Base-by-base conservation (phyloP, 2,329 filamentous ascomycete species). In the Daldinia sp. region DNA sequence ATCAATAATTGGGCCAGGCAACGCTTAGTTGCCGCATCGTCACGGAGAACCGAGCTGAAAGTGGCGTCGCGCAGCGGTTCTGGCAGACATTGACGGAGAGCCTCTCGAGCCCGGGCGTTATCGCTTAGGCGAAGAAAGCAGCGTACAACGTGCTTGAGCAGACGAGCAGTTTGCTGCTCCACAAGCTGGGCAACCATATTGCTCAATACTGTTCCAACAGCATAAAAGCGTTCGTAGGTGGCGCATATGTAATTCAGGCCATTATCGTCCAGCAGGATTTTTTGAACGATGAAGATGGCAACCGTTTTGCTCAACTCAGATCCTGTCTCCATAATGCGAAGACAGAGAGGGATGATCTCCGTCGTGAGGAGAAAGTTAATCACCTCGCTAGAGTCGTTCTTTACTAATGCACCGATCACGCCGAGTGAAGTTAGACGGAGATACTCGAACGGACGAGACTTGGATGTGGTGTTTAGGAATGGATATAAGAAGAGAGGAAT, bases 161-260 rank as follows among this genome's bases (percentile, higher is more conserved):
- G 86, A 59, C 96, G 88, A 33, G 97, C 96, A 1, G 96, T 99
- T 82, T 99, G 96, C 78, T 97, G 95, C 81, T 99, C 96, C 42
- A 98, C 96, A 41, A 99, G 88, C 82, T 98, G 95, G 60, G 92
- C 94, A 64, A 99, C 96, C 96, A 99, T 99, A 79, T 98, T 99
- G 83, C 93, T 97, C 42, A 99, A 85, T 5, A 99, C 96, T 1
- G 96, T 99, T 5, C 96, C 96, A 4, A 99, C 96, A 6, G 96
- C 96, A 75, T 98, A 99, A 82, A 99, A 99, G 20, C 96, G 89
- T 84, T 99, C 96, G 76, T 99, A 99, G 0, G 96, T 99, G 72
- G 97, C 95, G 82, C 96, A 99, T 66, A 99, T 99, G 81, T 99
- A 99, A 77, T 96, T 96, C 70, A 99, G 87, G 3, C 96, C 96